A percentile compares a stretch with the other conserved stretches of the same genome.
Evolutionary conservation across 73 alveolate genomes (phyloP).

Genomic region (Blepharisma japonicum): DNA sequence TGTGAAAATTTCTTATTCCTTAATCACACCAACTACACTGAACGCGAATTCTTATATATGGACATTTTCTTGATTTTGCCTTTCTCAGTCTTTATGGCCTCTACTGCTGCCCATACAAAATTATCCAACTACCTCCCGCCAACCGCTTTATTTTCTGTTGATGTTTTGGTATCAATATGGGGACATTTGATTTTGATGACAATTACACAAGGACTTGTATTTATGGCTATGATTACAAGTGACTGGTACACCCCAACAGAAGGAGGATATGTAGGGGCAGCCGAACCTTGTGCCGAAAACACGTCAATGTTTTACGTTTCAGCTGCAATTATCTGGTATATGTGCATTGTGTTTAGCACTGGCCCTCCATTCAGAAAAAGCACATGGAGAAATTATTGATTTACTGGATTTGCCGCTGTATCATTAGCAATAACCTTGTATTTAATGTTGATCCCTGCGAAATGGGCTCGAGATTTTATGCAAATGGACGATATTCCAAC

Average conservation of each 20-base stretch:
- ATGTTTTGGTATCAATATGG: not conserved
- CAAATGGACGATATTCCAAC: no score
- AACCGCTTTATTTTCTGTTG: not conserved
- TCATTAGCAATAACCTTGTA: not conserved
- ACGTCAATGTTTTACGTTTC: no score
- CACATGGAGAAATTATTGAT: slow-evolving; percentile 6
- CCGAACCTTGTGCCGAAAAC: no score
- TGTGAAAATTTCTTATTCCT: slow-evolving; percentile 75
- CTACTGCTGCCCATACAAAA: slow-evolving; percentile 80
- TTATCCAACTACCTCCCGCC: slow-evolving; percentile 47
- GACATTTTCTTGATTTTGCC: slow-evolving; percentile 89
- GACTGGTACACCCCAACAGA: no score
- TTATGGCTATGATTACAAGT: no score
- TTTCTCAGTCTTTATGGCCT: slow-evolving; percentile 81
- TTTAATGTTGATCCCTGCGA: slow-evolving; percentile 1
- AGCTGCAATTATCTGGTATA: no score
- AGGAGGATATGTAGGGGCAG: no score
- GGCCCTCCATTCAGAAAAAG: slow-evolving; percentile 24
- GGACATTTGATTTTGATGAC: no score
- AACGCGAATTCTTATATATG: slow-evolving; percentile 80
- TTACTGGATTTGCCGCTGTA: not conserved
- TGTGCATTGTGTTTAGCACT: slow-evolving; percentile 23
- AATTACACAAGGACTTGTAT: no score
- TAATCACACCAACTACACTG: slow-evolving; percentile 67
- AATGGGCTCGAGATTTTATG: no score